Evolutionary conservation across 306 rosid species (phyloP), one percentile per base, ranked within the genome.

Genomic region (Vigna angularis): DNA sequence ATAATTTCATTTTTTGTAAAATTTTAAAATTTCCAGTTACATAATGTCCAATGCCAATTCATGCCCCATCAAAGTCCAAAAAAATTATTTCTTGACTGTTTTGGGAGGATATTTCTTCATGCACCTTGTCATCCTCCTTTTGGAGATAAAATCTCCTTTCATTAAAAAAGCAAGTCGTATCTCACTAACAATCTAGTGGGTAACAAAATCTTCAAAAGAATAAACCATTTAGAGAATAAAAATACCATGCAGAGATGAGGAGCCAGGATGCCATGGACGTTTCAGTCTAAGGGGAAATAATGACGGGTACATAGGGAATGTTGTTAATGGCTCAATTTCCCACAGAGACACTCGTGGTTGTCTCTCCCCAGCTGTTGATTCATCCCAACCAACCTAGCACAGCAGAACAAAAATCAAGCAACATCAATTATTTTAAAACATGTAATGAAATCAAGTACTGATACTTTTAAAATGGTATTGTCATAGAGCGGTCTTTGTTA

Each of bases 241-340:
- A 28, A 51, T 87, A 93, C 98, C 98, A 28, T 84, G 89, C 81
- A 91, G 63, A 80, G 94, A 88, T 13, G 98, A 86, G 48, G 91
- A 73, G 75, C 98, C 93, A 20, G 94, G 98, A 93, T 85, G 90
- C 98, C 98, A 93, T 36, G 98, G 98, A 14, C 98, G 96, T 70
- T 93, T 93, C 80, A 93, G 74, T 72, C 96, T 71, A 65, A 93
- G 96, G n/a, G 96, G 98, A 79, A 91, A 93, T 28, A 90, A 77
- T 18, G 98, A 93, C 1, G 98, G 96, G 79, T 93, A 93, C 98
- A 93, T 93, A 1, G 98, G 98, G 67, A 93, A 93, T 48, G 96
- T 93, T 64, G 98, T 91, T 68, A 93, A 88, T 34, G 98, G 98
- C 85, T 93, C 98, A 79, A 93, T 93, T 86, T 93, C 98, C 98